Conservation (phyloP, 345 rosid species). For the Dipteronia dyeriana region DNA sequence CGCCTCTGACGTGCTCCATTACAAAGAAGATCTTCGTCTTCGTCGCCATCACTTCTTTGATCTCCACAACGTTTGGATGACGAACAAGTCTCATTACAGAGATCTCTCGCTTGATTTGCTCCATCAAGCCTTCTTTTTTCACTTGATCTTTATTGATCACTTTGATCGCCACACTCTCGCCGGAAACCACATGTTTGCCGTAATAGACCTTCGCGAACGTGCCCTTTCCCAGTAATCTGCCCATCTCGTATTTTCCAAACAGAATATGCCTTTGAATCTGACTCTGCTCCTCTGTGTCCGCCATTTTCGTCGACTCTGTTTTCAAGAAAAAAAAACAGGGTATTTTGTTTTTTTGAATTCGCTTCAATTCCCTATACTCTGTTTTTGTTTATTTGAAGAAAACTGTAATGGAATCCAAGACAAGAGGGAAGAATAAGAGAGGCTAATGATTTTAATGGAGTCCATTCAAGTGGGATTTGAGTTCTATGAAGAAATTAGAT, state of each 20-base stretch:
- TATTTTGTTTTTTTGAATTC: too few species aligned
- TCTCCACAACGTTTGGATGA: conserved; percentile 70
- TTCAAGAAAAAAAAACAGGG: neutral
- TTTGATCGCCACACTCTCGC: conserved; percentile 69
- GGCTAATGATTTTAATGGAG: conserved; percentile 34
- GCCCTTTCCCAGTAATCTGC: conserved; percentile 69
- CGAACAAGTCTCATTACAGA: conserved; percentile 77
- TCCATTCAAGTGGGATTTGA: conserved; percentile 28
- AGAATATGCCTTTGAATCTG: conserved; percentile 26
- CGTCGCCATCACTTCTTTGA: conserved; percentile 82
- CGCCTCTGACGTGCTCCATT: conserved; percentile 82
- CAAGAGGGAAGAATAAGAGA: conserved; percentile 29
- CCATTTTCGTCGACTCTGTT: neutral
- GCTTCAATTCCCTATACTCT: neutral
- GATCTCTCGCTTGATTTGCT: conserved; percentile 72
- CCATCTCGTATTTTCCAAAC: conserved; percentile 69
- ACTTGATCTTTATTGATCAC: conserved; percentile 58
- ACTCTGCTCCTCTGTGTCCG: conserved; percentile 19
- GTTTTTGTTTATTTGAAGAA: neutral
- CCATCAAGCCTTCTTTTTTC: conserved; percentile 63
- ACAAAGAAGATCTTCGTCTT: conserved; percentile 62
- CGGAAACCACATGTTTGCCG: conserved; percentile 49
- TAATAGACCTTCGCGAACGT: conserved; percentile 80
- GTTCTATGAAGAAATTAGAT: neutral
- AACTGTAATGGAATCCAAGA: conserved; percentile 42